Conservation (phyloP, 441 rosid genomes). For the Pelargonium cotyledonis region DNA sequence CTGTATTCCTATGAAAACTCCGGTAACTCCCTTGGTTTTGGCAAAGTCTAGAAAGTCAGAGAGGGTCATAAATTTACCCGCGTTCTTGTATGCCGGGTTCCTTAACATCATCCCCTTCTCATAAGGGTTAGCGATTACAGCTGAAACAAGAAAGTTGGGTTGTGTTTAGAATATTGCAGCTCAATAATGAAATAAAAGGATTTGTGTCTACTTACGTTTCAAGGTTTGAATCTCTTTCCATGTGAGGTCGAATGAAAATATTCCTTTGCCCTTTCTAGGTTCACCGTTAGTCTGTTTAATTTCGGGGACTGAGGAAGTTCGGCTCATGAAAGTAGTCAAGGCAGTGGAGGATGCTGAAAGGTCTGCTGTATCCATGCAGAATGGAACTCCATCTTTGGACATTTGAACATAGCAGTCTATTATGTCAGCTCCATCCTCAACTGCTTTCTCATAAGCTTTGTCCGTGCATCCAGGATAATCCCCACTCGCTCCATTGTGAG, state of each 20-base stretch:
- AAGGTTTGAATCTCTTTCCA: slow-evolving; percentile 83
- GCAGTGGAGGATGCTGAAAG: slow-evolving; percentile 56
- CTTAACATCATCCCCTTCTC: slow-evolving; percentile 26
- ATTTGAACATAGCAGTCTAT: slow-evolving; percentile 88
- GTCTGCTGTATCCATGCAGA: slow-evolving; percentile 64
- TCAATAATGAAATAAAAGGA: no score
- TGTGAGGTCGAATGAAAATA: slow-evolving; percentile 82
- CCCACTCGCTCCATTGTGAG: slow-evolving; percentile 90
- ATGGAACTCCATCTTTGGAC: slow-evolving; percentile 74
- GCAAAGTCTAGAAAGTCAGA: slow-evolving; percentile 59
- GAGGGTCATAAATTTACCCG: slow-evolving; percentile 51
- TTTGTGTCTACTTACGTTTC: slow-evolving; percentile 39
- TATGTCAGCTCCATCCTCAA: slow-evolving; percentile 69
- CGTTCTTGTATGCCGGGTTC: slow-evolving; percentile 59
- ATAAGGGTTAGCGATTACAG: slow-evolving; percentile 61
- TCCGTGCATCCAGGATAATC: slow-evolving; percentile 77
- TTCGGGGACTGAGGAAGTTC: slow-evolving; percentile 47
- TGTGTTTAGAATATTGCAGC: background rate
- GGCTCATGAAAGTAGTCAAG: slow-evolving; percentile 45
- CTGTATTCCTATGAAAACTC: slow-evolving; percentile 66
- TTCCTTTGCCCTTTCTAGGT: slow-evolving; percentile 19
- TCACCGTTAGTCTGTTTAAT: slow-evolving; percentile 40
- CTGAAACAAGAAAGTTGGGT: slow-evolving; percentile 33
- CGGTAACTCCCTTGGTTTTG: slow-evolving; percentile 61
- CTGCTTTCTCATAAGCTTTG: slow-evolving; percentile 72